These are phyloP conservation scores for Pseudogymnoascus sp. DNA, from an alignment of 2,329 filamentous ascomycete genomes.

Conservation along the genomic window DNA sequence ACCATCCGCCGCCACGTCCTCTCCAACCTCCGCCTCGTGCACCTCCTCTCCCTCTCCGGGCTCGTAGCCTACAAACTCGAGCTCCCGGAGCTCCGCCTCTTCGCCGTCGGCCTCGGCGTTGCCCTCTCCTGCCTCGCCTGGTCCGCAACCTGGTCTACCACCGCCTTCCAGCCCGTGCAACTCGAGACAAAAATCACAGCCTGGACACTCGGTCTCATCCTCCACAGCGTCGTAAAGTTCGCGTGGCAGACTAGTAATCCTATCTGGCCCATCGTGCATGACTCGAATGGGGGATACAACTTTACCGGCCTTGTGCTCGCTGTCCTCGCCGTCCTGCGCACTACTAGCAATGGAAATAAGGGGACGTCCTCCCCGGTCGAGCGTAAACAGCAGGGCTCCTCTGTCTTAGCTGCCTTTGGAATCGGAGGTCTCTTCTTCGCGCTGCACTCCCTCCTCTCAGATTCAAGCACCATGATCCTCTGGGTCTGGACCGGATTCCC, in stretches of 20 bases:
- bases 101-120: constrained; percentile 72
- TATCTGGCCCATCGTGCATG: constrained; percentile 90
- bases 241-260: constrained; percentile 93
- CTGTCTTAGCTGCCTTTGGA: constrained; percentile 64
- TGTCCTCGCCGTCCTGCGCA: constrained; percentile 63
- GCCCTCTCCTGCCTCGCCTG: constrained; percentile 74
- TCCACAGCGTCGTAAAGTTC: constrained; percentile 85
- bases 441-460: constrained; percentile 85
- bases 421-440: constrained; percentile 79
- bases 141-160: constrained; percentile 72
- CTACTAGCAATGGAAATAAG: constrained; percentile 55
- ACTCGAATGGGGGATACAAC: constrained; percentile 86
- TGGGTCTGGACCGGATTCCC: constrained; percentile 98
- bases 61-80: constrained; percentile 70
- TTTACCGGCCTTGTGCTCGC: constrained; percentile 70
- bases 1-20: constrained; percentile 59
- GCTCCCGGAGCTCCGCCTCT: constrained; percentile 66
- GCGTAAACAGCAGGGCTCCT: constrained; percentile 56
- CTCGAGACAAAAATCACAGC: constrained; percentile 77
- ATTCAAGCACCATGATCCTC: constrained; percentile 96
- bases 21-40: constrained; percentile 59
- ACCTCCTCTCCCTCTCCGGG: constrained; percentile 70
- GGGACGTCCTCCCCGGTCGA: constrained; percentile 33
- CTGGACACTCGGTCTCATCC: constrained; percentile 71
- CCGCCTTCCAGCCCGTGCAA: constrained; percentile 62